Evolutionary conservation across 306 rosid species (phyloP), one percentile per base, ranked within the genome.

Genomic region (Dryas alaskensis): DNA sequence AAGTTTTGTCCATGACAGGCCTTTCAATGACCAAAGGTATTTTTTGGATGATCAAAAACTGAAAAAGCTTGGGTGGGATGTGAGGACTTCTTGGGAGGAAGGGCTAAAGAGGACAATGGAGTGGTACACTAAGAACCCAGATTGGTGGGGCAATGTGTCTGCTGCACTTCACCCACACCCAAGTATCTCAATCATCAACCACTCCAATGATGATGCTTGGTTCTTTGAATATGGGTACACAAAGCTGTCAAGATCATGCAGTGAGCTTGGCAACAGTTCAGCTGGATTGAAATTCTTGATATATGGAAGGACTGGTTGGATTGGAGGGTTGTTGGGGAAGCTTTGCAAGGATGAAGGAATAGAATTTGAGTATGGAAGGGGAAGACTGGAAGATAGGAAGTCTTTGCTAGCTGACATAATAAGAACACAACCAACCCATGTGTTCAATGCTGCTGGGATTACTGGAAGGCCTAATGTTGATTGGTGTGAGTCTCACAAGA

Each of bases 101-200:
- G 96, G 92, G 72, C 77, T 90, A 46, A 86, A 81, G 76, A 83
- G 31, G 80, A 90, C 91, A 22, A 75, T 88, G 79, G 85, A 86
- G 4, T 90, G 96, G 96, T 88, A 90, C 73, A 81, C 52, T 40
- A 70, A 82, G 2, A 83, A 88, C 54, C 87, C 88, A 0, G 80
- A 74, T 76, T 90, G 96, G 96, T 88, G 96, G 96, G 96, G 96
- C 10, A 86, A 90, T 78, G 92, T 90, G 19, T 76, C 90, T 1
- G 73, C 81, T 22, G 96, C 96, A 4, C 85, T 90, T 47, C 74
- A 82, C 43, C 92, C 96, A 2, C 90, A 84, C 84, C 92, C 96
- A 1, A 78, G 70, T 8, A 79, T 84, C 70, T 82, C 90, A 0
- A 70, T 86, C 0, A 75, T 84, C n/a, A 83, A 83, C 62, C 82